Percentiles rank a stretch among this genome's conserved stretches.
Evolutionary conservation across 164 flowering plant species (phyloP).

Genomic region (Cinnamomum chago): DNA sequence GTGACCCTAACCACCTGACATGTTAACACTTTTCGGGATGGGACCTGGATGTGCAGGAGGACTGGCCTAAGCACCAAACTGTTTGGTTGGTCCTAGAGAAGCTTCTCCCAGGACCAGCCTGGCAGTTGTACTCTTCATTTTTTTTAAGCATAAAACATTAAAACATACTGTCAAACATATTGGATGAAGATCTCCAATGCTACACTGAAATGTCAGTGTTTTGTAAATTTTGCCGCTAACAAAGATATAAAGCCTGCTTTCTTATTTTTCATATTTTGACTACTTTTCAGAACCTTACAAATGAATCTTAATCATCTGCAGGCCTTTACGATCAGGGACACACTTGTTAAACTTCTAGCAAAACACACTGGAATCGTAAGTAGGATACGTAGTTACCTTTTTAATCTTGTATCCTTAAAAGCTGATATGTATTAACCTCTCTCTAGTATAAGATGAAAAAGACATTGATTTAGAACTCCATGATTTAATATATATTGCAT

Average conservation of each 20-base stretch:
- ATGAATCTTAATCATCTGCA: slow-evolving; percentile 24
- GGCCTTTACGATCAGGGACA: slow-evolving; percentile 68
- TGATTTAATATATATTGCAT: neutral
- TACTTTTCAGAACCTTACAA: neutral
- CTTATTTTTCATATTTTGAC: too few relatives aligned
- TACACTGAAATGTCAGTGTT: too few relatives aligned
- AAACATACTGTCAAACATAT: neutral
- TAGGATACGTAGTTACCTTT: neutral
- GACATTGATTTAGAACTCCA: neutral
- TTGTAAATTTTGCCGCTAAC: too few relatives aligned
- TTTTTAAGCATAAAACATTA: too few relatives aligned
- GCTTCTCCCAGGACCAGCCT: neutral
- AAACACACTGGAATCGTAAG: slow-evolving; percentile 88
- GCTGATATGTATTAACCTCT: neutral
- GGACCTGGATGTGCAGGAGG: too few relatives aligned
- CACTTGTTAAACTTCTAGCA: slow-evolving; percentile 62
- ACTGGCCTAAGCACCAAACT: neutral
- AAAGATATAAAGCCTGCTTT: too few relatives aligned
- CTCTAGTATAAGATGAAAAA: neutral
- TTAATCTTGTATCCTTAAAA: neutral
- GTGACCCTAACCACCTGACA: neutral
- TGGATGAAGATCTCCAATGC: neutral
- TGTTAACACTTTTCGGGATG: too few relatives aligned
- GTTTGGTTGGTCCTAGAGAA: neutral
- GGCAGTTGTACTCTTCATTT: neutral